Conservation (phyloP, 1,284 basidiomycete species). For the Ceratobasidium sp. region DNA sequence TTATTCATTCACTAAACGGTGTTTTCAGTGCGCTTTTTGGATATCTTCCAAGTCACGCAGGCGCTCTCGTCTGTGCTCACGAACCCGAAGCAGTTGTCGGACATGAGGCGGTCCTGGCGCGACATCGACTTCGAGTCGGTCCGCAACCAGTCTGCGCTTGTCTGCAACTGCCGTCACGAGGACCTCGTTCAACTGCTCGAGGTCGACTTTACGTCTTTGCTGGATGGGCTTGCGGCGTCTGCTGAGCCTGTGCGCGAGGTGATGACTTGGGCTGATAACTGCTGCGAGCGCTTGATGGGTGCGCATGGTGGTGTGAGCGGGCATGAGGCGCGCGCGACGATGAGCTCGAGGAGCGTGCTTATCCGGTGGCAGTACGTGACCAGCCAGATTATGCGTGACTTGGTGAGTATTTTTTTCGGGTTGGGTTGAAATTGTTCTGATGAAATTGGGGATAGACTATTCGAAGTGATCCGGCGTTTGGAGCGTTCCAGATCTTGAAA, state of each 20-base stretch:
- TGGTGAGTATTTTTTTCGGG: constrained; percentile 66
- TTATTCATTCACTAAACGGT: constrained; percentile 36
- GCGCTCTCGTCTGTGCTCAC: constrained; percentile 86
- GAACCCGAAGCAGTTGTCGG: constrained; percentile 83
- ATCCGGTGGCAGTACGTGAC: constrained; percentile 93
- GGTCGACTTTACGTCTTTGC: constrained; percentile 82
- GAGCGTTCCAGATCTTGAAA: constrained; percentile 90
- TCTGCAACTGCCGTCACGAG: constrained; percentile 91
- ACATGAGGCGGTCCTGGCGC: constrained; percentile 88
- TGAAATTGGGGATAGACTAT: constrained; percentile 71
- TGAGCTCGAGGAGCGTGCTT: constrained; percentile 86
- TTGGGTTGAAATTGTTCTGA: constrained; percentile 16
- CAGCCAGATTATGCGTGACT: constrained; percentile 88
- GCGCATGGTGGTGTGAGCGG: constrained; percentile 57
- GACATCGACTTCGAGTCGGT: constrained; percentile 91
- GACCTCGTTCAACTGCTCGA: constrained; percentile 86
- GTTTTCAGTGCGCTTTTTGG: constrained; percentile 81
- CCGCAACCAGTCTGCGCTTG: constrained; percentile 88
- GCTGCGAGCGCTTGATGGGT: constrained; percentile 85
- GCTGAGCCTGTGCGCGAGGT: constrained; percentile 86
- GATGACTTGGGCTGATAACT: constrained; percentile 90
- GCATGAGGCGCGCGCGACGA: constrained; percentile 78
- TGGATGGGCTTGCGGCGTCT: constrained; percentile 68
- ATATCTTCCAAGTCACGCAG: constrained; percentile 90
- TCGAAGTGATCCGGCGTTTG: constrained; percentile 88